These are phyloP conservation scores for Phanerodontia chrysosporium DNA, from an alignment of 768 basidiomycete species.

Conservation along the genomic window DNA sequence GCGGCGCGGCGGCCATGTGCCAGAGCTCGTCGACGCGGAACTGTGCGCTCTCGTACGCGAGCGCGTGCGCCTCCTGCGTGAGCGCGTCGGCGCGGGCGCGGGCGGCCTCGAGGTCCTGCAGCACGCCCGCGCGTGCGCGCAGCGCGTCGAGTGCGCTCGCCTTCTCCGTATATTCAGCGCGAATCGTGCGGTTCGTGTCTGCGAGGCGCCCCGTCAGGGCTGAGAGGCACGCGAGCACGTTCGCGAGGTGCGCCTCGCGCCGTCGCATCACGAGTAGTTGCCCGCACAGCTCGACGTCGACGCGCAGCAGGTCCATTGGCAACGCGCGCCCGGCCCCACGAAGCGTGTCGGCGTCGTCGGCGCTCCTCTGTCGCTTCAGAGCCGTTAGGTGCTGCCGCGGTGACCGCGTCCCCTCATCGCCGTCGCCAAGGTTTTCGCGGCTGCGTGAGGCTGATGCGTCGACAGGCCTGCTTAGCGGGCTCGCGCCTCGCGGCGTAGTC, in stretches of 20 bases:
- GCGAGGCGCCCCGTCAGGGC: conserved; percentile 55
- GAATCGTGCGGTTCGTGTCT: conserved; percentile 51
- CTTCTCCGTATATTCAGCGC: conserved; percentile 55
- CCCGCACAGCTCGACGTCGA: conserved; percentile 76
- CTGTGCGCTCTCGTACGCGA: conserved; percentile 70
- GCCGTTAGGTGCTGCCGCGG: not conserved
- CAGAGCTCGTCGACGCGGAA: conserved; percentile 63
- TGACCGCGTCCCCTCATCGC: not conserved
- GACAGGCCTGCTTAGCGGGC: not conserved
- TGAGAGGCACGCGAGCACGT: conserved; percentile 57
- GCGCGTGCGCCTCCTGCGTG: conserved; percentile 58
- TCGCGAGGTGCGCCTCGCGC: conserved; percentile 62
- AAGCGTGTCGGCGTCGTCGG: conserved; percentile 56
- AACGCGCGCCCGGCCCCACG: conserved; percentile 44
- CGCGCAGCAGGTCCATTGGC: conserved; percentile 61
- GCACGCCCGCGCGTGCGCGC: conserved; percentile 40
- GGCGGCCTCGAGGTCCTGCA: conserved; percentile 49
- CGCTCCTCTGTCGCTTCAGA: conserved; percentile 52
- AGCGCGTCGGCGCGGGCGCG: conserved; percentile 47
- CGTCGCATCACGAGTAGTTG: conserved; percentile 67
- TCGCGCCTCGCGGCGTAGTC: conserved; percentile 1
- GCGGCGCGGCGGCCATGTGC: conserved; percentile 56
- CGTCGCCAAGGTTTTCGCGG: not conserved
- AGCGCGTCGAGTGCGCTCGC: conserved; percentile 43
- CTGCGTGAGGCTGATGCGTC: not conserved